These are phyloP conservation scores for Spergularia bocconei DNA, from an alignment of 148 eudicot genomes.

Conservation along the genomic window DNA sequence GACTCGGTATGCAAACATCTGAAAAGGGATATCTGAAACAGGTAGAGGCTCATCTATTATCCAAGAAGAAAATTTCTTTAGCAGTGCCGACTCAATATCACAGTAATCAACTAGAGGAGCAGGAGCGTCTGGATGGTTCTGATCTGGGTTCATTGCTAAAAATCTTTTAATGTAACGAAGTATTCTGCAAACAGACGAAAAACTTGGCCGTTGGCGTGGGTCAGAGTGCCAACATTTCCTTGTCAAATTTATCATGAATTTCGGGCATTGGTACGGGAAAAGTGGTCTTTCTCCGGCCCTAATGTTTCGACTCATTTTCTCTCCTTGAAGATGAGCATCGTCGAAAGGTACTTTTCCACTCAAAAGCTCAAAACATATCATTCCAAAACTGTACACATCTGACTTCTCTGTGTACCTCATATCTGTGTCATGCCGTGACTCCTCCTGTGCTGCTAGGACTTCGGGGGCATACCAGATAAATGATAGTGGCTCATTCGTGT, in stretches of 20 bases:
- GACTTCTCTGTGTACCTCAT: constrained; percentile 51
- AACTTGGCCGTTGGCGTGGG: constrained; percentile 61
- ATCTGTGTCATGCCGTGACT: constrained; percentile 18
- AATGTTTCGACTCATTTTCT: constrained; percentile 66
- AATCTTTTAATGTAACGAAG: constrained; percentile 61
- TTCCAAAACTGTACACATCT: constrained; percentile 80
- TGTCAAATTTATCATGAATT: constrained; percentile 49
- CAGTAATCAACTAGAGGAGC: constrained; percentile 48
- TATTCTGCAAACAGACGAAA: constrained; percentile 65
- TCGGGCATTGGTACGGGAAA: constrained; percentile 65
- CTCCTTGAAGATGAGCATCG: constrained; percentile 79
- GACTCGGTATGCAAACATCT: constrained; percentile 62
- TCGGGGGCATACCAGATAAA: constrained; percentile 82
- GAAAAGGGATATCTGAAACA: constrained; percentile 66
- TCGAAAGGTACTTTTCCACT: constrained; percentile 79
- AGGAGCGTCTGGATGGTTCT: constrained; percentile 47
- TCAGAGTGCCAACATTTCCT: constrained; percentile 75
- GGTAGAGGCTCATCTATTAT: constrained; percentile 28
- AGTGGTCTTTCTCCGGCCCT: constrained; percentile 75
- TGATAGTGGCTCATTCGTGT: constrained; percentile 32
- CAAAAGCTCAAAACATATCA: constrained; percentile 78
- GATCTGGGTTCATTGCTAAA: constrained; percentile 52
- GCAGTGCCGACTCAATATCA: constrained; percentile 54
- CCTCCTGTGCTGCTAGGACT: constrained; percentile 53
- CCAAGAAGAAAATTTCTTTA: constrained; percentile 42